Evolutionary conservation across 768 basidiomycete species (phyloP).

Genomic region (Vararia minispora): DNA sequence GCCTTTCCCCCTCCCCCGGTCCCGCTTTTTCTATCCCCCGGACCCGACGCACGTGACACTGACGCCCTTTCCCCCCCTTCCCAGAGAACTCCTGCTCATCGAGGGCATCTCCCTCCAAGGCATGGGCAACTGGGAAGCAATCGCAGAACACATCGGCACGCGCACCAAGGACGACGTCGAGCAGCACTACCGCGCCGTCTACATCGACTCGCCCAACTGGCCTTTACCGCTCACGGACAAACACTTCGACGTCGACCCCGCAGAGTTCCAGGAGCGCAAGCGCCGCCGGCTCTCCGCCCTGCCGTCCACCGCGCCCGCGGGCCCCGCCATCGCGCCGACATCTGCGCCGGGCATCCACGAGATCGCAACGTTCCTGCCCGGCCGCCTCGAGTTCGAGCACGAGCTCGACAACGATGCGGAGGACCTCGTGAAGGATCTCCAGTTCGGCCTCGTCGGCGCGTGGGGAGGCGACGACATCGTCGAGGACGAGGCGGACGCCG

Average conservation of each 20-base stretch:
- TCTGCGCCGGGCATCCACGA: conserved; percentile 91
- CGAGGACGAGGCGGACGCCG: conserved; percentile 69
- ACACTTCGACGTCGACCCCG: conserved; percentile 61
- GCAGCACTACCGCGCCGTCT: conserved; percentile 74
- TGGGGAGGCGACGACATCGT: conserved; percentile 77
- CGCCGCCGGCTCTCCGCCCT: conserved; percentile 79
- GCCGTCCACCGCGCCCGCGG: conserved; percentile 42
- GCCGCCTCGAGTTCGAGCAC: conserved; percentile 96
- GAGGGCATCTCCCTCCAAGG: conserved; percentile 84
- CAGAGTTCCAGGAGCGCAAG: conserved; percentile 83
- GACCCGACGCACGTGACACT: neutral
- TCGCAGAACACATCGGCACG: conserved; percentile 90
- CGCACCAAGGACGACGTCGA: conserved; percentile 91
- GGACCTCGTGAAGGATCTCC: conserved; percentile 88
- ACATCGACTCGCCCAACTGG: conserved; percentile 69
- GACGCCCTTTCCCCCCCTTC: neutral
- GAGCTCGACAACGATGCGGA: conserved; percentile 97
- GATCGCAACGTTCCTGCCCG: conserved; percentile 86
- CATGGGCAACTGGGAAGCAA: conserved; percentile 94
- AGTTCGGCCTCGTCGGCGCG: conserved; percentile 81
- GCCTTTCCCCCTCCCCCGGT: too few species aligned
- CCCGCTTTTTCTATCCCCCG: neutral
- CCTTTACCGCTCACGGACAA: conserved; percentile 57
- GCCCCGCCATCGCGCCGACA: conserved; percentile 68
- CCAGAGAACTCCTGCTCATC: conserved; percentile 78